These are phyloP conservation scores for Obelidium mucronatum DNA, from an alignment of 192 early-diverging fungal genomes.

Conservation along the genomic window DNA sequence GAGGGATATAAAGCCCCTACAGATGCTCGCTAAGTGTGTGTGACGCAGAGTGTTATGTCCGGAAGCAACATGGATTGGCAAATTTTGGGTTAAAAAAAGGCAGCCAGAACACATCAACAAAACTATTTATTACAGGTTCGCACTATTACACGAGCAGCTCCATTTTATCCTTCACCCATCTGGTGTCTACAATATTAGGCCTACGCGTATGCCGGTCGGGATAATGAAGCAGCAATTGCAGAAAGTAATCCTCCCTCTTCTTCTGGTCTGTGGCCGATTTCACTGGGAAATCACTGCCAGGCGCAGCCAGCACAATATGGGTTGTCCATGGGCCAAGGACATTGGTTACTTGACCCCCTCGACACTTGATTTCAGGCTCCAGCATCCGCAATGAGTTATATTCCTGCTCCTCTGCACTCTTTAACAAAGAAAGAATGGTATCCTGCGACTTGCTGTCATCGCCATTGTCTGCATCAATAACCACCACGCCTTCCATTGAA, in stretches of 20 bases:
- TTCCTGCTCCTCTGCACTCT: neutral
- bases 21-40: too few species aligned
- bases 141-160: neutral
- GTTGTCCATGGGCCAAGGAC: constrained; percentile 32
- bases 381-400: constrained; percentile 11
- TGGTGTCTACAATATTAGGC: constrained; percentile 19
- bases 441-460: neutral
- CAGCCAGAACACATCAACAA: too few species aligned
- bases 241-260: constrained; percentile 9
- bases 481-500: neutral
- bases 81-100: too few species aligned
- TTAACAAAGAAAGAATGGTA: neutral
- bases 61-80: too few species aligned
- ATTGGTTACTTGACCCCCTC: constrained; percentile 17
- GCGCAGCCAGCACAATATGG: constrained; percentile 31
- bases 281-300: neutral
- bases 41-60: too few species aligned
- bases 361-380: constrained; percentile 9
- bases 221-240: constrained; percentile 27
- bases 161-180: constrained; percentile 26
- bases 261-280: neutral
- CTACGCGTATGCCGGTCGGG: constrained; percentile 26
- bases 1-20: too few species aligned
- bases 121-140: neutral
- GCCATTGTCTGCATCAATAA: constrained; percentile 9